Evolutionary conservation across 2,329 filamentous ascomycete species (phyloP).

Genomic region (Apiospora sp.): DNA sequence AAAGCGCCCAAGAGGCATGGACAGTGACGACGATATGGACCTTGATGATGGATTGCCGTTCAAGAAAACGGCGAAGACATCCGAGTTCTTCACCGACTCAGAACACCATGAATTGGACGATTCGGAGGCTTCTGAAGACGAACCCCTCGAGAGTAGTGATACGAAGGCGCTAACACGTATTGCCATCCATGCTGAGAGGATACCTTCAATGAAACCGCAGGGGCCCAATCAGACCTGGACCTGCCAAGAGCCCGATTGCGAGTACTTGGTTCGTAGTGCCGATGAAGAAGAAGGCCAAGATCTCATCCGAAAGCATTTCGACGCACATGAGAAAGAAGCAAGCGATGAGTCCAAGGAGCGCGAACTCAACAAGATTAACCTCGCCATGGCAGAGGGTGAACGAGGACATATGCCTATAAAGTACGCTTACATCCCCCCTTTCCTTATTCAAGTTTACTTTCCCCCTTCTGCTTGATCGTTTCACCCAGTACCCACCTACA

Average conservation of each 20-base stretch:
- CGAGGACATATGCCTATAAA: constrained; percentile 63
- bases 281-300: constrained; percentile 61
- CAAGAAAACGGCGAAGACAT: constrained; percentile 41
- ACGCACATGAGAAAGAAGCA: constrained; percentile 65
- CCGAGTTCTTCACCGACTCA: constrained; percentile 38
- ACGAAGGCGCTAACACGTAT: constrained; percentile 38
- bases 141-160: constrained; percentile 21
- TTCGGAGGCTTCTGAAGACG: constrained; percentile 24
- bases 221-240: constrained; percentile 71
- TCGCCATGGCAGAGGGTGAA: constrained; percentile 63
- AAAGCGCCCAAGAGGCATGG: constrained; percentile 52
- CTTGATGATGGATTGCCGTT: constrained; percentile 29
- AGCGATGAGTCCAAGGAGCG: constrained; percentile 49
- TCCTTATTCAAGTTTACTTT: constrained; percentile 35
- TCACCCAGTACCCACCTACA: neutral
- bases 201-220: constrained; percentile 57
- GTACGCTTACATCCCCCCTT: constrained; percentile 54
- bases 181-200: constrained; percentile 56
- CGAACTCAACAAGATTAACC: constrained; percentile 50
- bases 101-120: constrained; percentile 22
- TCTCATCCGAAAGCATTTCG: constrained; percentile 67
- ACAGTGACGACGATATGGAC: constrained; percentile 35
- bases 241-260: constrained; percentile 70
- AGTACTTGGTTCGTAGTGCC: constrained; percentile 69
- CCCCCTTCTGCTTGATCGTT: neutral